A percentile compares a stretch with the other conserved stretches of the same genome.
Conservation (phyloP, 176 grass and related monocot genomes). For the Aegilops umbellulata region DNA sequence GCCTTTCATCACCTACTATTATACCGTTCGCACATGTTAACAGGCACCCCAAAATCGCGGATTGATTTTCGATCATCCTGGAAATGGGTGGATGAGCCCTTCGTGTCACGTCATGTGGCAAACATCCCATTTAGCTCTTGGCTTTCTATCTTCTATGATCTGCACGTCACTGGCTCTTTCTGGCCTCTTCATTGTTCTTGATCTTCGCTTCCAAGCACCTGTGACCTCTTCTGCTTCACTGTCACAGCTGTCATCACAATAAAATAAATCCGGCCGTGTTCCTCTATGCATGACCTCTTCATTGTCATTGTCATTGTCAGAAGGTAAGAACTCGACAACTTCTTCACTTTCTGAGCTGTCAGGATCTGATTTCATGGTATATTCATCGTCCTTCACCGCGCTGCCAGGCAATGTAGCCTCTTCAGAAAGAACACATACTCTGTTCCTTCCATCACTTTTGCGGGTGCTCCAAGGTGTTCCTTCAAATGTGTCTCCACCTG, state of each 20-base stretch:
- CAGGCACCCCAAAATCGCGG: background rate
- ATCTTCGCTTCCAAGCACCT: background rate
- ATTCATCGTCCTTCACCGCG: background rate
- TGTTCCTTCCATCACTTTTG: background rate
- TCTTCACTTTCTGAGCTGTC: constrained; percentile 13
- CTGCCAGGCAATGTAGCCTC: constrained; percentile 16
- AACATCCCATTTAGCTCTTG: accelerated
- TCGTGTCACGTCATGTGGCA: background rate
- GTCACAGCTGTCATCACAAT: background rate
- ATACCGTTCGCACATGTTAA: background rate
- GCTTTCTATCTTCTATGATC: background rate
- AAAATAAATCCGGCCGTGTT: background rate
- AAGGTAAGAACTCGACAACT: background rate
- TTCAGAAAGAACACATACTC: constrained; percentile 21
- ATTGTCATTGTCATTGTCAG: background rate
- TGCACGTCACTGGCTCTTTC: background rate
- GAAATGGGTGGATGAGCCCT: background rate
- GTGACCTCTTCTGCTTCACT: background rate
- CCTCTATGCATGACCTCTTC: background rate
- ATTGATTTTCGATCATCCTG: background rate
- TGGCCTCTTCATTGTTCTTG: background rate
- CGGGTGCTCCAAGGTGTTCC: background rate
- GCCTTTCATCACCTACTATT: background rate
- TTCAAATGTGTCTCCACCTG: background rate
- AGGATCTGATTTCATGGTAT: background rate